Conservation (phyloP, 164 flowering plant species). For the Vitis rupestris region DNA sequence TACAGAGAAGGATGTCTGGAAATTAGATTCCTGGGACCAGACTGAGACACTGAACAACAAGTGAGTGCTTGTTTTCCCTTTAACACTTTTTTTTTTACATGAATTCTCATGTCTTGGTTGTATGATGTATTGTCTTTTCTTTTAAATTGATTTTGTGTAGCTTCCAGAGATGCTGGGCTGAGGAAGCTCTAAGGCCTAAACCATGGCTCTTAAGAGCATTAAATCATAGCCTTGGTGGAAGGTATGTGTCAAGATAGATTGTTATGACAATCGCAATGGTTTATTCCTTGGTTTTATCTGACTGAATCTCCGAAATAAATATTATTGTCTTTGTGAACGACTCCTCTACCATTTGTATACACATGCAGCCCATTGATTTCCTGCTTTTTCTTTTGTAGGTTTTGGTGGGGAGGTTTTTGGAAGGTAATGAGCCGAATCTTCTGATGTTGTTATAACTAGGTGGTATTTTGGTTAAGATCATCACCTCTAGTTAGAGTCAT, state of each 20-base stretch:
- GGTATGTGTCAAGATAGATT: slow-evolving; percentile 37
- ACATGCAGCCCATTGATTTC: slow-evolving; percentile 5
- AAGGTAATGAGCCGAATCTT: slow-evolving; percentile 55
- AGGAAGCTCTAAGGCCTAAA: slow-evolving; percentile 65
- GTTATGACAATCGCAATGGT: too few species aligned
- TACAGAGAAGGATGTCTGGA: slow-evolving; percentile 97
- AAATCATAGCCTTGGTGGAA: slow-evolving; percentile 78
- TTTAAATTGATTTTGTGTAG: slow-evolving; percentile 35
- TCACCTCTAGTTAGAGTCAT: background rate
- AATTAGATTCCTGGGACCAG: slow-evolving; percentile 88
- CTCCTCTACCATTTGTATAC: background rate
- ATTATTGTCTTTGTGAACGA: background rate
- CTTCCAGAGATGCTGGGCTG: slow-evolving; percentile 82
- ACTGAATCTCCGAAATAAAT: too few species aligned
- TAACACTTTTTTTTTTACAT: background rate
- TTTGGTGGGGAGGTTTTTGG: slow-evolving; percentile 96
- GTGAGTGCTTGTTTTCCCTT: slow-evolving; percentile 36
- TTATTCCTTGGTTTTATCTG: background rate
- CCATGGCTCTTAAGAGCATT: slow-evolving; percentile 97
- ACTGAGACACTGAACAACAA: slow-evolving; percentile 72
- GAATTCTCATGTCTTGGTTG: slow-evolving; percentile 1
- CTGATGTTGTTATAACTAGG: background rate
- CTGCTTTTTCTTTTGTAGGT: slow-evolving; percentile 45
- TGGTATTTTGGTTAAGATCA: background rate
- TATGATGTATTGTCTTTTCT: slow-evolving; percentile 1